Conservation (phyloP, 108 stramenopile genomes). For the Discostella pseudostelligera region DNA sequence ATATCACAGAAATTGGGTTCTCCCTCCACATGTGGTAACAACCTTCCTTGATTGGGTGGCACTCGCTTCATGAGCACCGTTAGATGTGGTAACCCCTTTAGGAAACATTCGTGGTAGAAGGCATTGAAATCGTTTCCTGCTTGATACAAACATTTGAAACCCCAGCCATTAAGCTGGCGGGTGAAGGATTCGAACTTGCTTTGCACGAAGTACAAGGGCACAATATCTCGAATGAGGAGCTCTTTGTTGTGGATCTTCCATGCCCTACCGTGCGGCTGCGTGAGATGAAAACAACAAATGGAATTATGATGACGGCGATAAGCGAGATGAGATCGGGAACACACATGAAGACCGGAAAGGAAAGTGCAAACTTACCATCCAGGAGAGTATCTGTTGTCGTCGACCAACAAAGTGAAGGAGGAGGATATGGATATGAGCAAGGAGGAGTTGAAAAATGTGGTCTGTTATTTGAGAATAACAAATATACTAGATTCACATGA, state of each 20-base stretch:
- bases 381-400: neutral
- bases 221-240: constrained; percentile 29
- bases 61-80: constrained; percentile 16
- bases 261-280: neutral
- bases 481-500: too few species aligned
- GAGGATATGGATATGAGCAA: neutral
- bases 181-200: constrained; percentile 39
- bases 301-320: neutral
- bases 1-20: constrained; percentile 31
- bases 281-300: neutral
- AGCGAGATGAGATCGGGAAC: neutral
- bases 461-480: too few species aligned
- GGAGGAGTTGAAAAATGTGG: too few species aligned
- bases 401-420: neutral
- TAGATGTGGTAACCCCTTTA: constrained; percentile 16
- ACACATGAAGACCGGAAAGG: too few species aligned
- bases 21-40: constrained; percentile 19
- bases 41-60: constrained; percentile 10
- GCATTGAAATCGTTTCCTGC: constrained; percentile 12
- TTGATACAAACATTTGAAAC: constrained; percentile 17
- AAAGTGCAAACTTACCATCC: too few species aligned
- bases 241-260: neutral
- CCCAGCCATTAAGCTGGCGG: constrained; percentile 22
- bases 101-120: constrained; percentile 30
- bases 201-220: constrained; percentile 55